A percentile compares a stretch with the other conserved stretches of the same genome.
These are phyloP conservation scores for Rosa multiflora DNA, from an alignment of 306 rosid species.

Conservation along the genomic window DNA sequence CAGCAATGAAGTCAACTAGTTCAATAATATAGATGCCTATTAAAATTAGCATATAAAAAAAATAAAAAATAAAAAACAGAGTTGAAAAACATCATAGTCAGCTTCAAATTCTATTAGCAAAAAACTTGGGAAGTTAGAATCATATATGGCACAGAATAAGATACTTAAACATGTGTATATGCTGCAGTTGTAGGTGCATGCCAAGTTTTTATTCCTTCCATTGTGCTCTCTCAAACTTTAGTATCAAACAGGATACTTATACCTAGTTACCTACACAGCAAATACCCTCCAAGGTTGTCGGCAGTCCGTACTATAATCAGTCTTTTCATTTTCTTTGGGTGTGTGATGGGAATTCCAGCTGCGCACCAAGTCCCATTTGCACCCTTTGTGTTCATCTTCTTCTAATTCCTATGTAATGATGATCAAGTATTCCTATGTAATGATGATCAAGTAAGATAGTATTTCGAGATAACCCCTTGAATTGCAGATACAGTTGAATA, in stretches of 20 bases:
- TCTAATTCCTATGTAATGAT: too few relatives aligned
- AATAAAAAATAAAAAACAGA: not conserved
- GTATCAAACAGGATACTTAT: not conserved
- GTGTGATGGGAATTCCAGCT: not conserved
- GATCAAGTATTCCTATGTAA: too few relatives aligned
- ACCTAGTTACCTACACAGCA: not conserved
- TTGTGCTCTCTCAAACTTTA: not conserved
- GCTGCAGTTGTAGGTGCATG: not conserved
- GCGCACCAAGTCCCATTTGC: too few relatives aligned
- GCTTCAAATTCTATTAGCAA: not conserved
- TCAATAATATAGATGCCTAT: not conserved
- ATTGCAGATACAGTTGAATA: too few relatives aligned
- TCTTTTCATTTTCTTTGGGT: not conserved
- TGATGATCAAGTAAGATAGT: too few relatives aligned
- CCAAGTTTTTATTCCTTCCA: not conserved
- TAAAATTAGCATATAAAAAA: not conserved
- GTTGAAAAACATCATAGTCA: conserved; percentile 2
- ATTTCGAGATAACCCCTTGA: too few relatives aligned
- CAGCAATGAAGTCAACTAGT: not conserved
- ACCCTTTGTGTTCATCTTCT: too few relatives aligned
- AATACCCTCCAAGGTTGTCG: not conserved
- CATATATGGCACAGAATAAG: not conserved
- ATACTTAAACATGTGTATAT: not conserved
- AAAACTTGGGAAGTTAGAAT: not conserved
- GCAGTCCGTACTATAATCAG: not conserved